Percentiles rank a stretch among this genome's conserved stretches.
phyloP scores from a whole-genome alignment of 2,329 filamentous ascomycete genomes.

The Elsinoe necatrix region DNA sequence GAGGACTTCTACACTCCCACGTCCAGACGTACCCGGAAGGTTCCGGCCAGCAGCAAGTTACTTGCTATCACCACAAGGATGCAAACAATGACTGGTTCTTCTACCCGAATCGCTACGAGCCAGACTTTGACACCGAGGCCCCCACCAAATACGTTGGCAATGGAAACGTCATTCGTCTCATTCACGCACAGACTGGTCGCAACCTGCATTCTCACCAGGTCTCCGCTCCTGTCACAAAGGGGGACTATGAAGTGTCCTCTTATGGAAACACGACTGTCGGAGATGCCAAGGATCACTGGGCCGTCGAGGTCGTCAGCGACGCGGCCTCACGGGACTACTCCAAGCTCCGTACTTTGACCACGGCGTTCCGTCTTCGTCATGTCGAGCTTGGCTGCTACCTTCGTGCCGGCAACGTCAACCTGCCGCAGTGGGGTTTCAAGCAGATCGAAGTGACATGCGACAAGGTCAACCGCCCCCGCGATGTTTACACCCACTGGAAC shows the following conservation, averaged over 20 bases:
- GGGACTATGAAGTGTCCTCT: constrained; percentile 83
- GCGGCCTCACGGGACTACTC: constrained; percentile 77
- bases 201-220: constrained; percentile 95
- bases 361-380: constrained; percentile 82
- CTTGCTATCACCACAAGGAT: constrained; percentile 99
- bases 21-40: constrained; percentile 93
- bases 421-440: constrained; percentile 99
- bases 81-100: constrained; percentile 99
- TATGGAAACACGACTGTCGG: constrained; percentile 95
- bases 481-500: constrained; percentile 98
- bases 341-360: constrained; percentile 83
- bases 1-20: constrained; percentile 91
- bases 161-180: constrained; percentile 69
- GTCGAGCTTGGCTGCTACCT: constrained; percentile 81
- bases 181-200: constrained; percentile 91
- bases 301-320: constrained; percentile 83
- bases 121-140: constrained; percentile 61
- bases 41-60: constrained; percentile 89
- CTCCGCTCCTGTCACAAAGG: constrained; percentile 78
- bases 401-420: constrained; percentile 86
- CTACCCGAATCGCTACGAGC: constrained; percentile 78
- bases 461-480: constrained; percentile 84
- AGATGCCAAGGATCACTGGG: constrained; percentile 97
- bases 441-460: constrained; percentile 96
- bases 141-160: constrained; percentile 68